phyloP scores from a whole-genome alignment of 306 rosid species.

The Carpinus viminea region DNA sequence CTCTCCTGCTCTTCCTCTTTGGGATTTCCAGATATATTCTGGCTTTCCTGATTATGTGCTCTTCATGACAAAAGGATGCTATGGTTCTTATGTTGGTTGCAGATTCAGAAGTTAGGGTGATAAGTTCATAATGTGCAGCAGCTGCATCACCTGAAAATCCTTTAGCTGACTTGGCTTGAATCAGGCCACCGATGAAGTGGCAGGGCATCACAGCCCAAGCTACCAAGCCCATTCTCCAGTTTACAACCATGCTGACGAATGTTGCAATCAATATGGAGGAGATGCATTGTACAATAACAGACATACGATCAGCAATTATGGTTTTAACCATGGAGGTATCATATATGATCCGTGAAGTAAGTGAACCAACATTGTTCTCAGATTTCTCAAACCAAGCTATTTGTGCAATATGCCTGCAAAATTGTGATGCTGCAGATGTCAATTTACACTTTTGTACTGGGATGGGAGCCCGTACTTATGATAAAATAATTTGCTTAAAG shows the following conservation, averaged over 20 bases:
- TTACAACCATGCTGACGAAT: slow-evolving; percentile 59
- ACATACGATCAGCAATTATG: slow-evolving; percentile 83
- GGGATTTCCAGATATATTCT: slow-evolving; percentile 58
- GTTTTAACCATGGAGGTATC: slow-evolving; percentile 81
- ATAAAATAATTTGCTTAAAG: slow-evolving; percentile 18
- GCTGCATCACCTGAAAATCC: slow-evolving; percentile 84
- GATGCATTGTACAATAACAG: slow-evolving; percentile 82
- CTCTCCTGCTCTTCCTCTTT: slow-evolving; percentile 58
- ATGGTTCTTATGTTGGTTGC: slow-evolving; percentile 77
- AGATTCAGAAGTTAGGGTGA: slow-evolving; percentile 77
- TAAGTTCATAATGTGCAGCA: slow-evolving; percentile 66
- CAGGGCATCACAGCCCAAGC: slow-evolving; percentile 99
- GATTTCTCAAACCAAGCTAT: slow-evolving; percentile 87
- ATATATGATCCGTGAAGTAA: slow-evolving; percentile 73
- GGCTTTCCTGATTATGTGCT: slow-evolving; percentile 61
- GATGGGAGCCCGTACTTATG: slow-evolving; percentile 4
- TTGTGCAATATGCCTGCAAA: slow-evolving; percentile 64
- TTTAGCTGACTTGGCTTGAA: slow-evolving; percentile 88
- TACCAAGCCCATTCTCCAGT: slow-evolving; percentile 92
- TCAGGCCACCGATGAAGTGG: slow-evolving; percentile 92
- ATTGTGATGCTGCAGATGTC: slow-evolving; percentile 9
- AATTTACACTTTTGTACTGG: not conserved
- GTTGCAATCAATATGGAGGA: slow-evolving; percentile 91
- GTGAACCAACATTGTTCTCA: slow-evolving; percentile 66
- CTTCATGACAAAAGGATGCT: slow-evolving; percentile 88